Percentiles rank a stretch among this genome's conserved stretches.
These are phyloP conservation scores for Massospora cicadina DNA, from an alignment of 371 early-diverging fungal genomes.

Conservation along the genomic window DNA sequence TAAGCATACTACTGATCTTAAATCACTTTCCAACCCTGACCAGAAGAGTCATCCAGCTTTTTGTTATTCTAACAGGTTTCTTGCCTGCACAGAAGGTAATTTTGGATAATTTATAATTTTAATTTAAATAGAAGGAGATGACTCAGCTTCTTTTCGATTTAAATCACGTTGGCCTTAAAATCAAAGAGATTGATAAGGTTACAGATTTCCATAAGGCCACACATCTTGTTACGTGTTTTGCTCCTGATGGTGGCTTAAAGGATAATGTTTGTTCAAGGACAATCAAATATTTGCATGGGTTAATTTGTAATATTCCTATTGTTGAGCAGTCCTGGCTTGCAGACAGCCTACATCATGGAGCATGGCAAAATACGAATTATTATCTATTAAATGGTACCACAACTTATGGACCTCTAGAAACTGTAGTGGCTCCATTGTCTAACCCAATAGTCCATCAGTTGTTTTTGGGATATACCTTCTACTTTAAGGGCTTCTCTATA, in stretches of 20 bases:
- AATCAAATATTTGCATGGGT: neutral
- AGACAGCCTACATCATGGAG: neutral
- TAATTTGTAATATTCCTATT: neutral
- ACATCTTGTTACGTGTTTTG: neutral
- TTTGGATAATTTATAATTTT: neutral
- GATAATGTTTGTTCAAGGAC: neutral
- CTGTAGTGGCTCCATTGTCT: neutral
- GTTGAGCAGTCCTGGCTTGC: neutral
- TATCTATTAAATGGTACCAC: neutral
- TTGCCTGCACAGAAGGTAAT: neutral
- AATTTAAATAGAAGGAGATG: neutral
- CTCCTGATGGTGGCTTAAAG: neutral
- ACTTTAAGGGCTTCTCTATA: neutral
- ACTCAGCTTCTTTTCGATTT: neutral
- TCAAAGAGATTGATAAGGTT: neutral
- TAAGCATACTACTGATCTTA: neutral
- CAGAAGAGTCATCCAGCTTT: neutral
- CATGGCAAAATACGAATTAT: neutral
- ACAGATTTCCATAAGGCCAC: neutral
- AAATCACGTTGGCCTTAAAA: neutral
- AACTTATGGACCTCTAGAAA: neutral
- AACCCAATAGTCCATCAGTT: neutral
- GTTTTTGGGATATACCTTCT: neutral
- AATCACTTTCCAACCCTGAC: neutral
- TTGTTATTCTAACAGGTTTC: neutral